phyloP scores from a whole-genome alignment of 306 rosid genomes.

The Prunus mume region DNA sequence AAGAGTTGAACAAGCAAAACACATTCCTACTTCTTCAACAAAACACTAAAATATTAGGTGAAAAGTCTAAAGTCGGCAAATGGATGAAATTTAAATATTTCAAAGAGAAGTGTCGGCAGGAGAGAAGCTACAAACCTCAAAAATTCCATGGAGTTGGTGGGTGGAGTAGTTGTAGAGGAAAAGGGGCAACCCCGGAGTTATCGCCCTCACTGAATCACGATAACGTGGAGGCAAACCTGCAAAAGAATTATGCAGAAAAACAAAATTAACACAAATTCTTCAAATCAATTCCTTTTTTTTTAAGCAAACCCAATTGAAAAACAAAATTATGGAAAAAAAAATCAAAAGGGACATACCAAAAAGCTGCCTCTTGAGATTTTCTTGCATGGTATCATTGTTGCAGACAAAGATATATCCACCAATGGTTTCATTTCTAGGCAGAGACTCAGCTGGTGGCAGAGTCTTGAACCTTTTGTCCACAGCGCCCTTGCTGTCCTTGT shows the following conservation, averaged over 20 bases:
- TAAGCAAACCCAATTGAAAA: neutral
- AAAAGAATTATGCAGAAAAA: conserved; percentile 10
- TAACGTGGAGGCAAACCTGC: conserved; percentile 90
- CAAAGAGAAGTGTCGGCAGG: neutral
- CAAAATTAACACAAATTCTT: neutral
- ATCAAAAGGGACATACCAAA: conserved; percentile 49
- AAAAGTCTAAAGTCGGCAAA: neutral
- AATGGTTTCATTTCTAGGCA: conserved; percentile 69
- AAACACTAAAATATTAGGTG: neutral
- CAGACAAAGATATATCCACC: conserved; percentile 96
- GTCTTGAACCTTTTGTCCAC: conserved; percentile 79
- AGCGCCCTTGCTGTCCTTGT: conserved; percentile 42
- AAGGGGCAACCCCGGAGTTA: conserved; percentile 92
- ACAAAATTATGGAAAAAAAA: neutral
- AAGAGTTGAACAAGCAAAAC: neutral
- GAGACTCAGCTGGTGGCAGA: conserved; percentile 75
- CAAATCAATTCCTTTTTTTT: neutral
- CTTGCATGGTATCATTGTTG: conserved; percentile 94
- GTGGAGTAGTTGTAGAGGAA: conserved; percentile 94
- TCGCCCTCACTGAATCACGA: conserved; percentile 84
- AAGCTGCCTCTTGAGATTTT: conserved; percentile 79
- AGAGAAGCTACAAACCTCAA: conserved; percentile 55
- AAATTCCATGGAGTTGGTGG: conserved; percentile 97
- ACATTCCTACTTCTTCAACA: neutral
- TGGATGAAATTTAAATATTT: too few relatives aligned